Evolutionary conservation across 805 yeast species (phyloP), one percentile per base, ranked within the genome.

Genomic region (Kazachstania kunashirensis): DNA sequence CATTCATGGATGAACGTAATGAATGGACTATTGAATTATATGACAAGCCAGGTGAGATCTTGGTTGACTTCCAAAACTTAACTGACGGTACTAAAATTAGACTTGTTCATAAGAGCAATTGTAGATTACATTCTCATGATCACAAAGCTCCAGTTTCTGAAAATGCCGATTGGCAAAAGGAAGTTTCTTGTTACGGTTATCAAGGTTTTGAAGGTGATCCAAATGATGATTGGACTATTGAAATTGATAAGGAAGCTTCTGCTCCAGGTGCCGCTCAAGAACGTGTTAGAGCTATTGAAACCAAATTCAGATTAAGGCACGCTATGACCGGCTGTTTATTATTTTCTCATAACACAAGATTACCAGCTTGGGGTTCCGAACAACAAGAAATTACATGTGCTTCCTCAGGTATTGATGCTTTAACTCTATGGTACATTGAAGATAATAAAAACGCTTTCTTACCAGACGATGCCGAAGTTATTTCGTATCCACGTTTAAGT

Each of bases 321-420:
- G 88, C 86, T 31, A 78, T 80, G 84, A 68, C 82, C 28, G 88
- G 88, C 40, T 71, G 84, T 61, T 77, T 76, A 53, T 63, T 83
- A 50, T 83, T 81, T 57, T 78, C 92, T 16, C 80, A 76, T 47
- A 77, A 72, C 39, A 73, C 71, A 9, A 79, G 78, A 54, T 67
- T 83, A 52, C 92, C 92, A 44, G 73, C 72, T 35, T 79, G 88
- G 84, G 94, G 82, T 2, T 79, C 75, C 47, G 80, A 77, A 43
- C 94, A 83, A 60, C 88, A 79, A 58, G 94, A 83, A 64, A 92
- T 83, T 36, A 75, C 89, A 4, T 72, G 88, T 63, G 86, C 94
- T 26, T 59, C 71, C 19, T 81, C 77, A 48, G 92, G 89, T 59
- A 66, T 69, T 37, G 63, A 73, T 42, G 65, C 70, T 15, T 68